Evolutionary conservation across 176 grass and related monocot species (phyloP).

Genomic region (Carex kokanica): DNA sequence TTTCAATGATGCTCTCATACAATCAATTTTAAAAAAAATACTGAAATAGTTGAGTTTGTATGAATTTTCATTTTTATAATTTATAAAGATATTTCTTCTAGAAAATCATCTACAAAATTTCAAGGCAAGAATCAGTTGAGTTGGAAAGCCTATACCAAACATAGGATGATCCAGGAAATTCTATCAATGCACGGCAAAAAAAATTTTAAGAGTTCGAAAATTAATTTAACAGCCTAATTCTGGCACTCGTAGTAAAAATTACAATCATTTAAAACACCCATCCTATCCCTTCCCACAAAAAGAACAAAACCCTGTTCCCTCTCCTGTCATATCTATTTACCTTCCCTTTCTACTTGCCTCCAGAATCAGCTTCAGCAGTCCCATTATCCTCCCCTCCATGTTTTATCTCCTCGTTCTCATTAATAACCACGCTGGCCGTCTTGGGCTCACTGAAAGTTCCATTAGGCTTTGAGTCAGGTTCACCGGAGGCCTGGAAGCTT

Average conservation of each 20-base stretch:
- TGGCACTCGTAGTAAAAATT: background rate
- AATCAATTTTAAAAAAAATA: background rate
- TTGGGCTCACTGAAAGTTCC: background rate
- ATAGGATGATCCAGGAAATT: background rate
- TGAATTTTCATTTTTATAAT: background rate
- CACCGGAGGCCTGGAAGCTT: background rate
- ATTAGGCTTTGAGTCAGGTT: slow-evolving; percentile 14
- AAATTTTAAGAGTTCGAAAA: background rate
- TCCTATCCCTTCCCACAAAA: background rate
- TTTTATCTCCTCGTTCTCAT: background rate
- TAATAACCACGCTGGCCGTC: background rate
- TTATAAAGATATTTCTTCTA: background rate
- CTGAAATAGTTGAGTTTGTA: background rate
- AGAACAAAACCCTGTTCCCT: slow-evolving; percentile 3
- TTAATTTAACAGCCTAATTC: background rate
- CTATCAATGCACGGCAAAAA: background rate
- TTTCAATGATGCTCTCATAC: background rate
- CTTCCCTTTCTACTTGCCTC: background rate
- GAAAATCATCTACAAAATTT: background rate
- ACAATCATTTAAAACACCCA: background rate
- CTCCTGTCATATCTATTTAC: slow-evolving; percentile 10
- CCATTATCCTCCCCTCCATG: background rate
- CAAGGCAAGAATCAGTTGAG: background rate
- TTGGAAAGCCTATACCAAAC: background rate
- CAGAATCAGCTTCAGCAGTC: slow-evolving; percentile 10